Evolutionary conservation across 1,284 basidiomycete species (phyloP).

Genomic region (Mycosarcoma maydis): DNA sequence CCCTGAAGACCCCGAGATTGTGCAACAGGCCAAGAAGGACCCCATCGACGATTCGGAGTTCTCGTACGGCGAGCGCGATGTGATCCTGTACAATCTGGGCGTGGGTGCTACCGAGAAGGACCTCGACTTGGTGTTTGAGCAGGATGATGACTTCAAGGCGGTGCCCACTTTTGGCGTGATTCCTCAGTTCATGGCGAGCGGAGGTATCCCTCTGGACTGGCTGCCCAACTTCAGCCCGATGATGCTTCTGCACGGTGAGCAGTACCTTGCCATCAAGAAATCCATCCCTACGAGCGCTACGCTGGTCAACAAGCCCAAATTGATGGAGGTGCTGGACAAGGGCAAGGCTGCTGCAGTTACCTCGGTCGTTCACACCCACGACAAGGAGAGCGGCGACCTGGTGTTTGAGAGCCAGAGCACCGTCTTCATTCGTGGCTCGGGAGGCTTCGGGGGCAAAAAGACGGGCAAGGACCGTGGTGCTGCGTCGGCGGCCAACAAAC

Average conservation of each 20-base stretch:
- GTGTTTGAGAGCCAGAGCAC: conserved; percentile 94
- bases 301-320: conserved; percentile 78
- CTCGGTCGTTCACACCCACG: conserved; percentile 42
- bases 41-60: conserved; percentile 54
- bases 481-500: conserved; percentile 83
- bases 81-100: conserved; percentile 95
- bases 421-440: conserved; percentile 89
- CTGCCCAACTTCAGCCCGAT: conserved; percentile 93
- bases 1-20: conserved; percentile 83
- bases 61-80: conserved; percentile 85
- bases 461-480: conserved; percentile 86
- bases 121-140: conserved; percentile 90
- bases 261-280: conserved; percentile 87
- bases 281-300: conserved; percentile 87
- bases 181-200: conserved; percentile 77
- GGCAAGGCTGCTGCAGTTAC: conserved; percentile 62
- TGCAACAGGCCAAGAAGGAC: conserved; percentile 82
- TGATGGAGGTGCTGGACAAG: conserved; percentile 71
- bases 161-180: conserved; percentile 95
- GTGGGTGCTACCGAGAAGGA: conserved; percentile 94
- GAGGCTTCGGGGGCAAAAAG: conserved; percentile 94
- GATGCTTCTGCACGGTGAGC: conserved; percentile 97
- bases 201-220: conserved; percentile 75
- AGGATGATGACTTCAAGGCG: conserved; percentile 83
- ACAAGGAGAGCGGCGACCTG: conserved; percentile 74